Percentiles rank a stretch among this genome's conserved stretches.
These are phyloP conservation scores for Xenoacremonium recifei DNA, from an alignment of 2,329 filamentous ascomycete species.

Conservation along the genomic window DNA sequence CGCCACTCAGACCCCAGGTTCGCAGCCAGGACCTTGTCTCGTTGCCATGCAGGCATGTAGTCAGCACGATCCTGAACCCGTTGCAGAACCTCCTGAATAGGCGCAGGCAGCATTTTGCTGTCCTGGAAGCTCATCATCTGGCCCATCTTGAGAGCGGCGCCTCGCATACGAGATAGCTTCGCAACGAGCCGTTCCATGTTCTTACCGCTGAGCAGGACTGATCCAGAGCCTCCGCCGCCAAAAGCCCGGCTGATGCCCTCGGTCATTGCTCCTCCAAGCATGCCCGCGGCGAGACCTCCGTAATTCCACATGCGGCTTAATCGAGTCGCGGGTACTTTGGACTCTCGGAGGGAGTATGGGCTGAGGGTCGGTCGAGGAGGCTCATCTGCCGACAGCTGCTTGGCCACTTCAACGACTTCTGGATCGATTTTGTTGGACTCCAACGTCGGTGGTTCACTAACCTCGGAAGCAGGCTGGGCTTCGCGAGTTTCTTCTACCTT, in stretches of 20 bases:
- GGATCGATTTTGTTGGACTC: conserved; percentile 13
- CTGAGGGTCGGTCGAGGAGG: conserved; percentile 20
- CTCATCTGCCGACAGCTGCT: conserved; percentile 21
- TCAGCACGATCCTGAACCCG: conserved; percentile 95
- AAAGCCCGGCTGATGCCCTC: conserved; percentile 81
- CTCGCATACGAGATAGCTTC: conserved; percentile 93
- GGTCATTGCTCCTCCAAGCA: conserved; percentile 88
- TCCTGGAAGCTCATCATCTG: conserved; percentile 99
- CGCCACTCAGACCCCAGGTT: conserved; percentile 87
- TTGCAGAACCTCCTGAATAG: conserved; percentile 86
- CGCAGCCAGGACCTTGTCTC: conserved; percentile 74
- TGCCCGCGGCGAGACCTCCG: conserved; percentile 85
- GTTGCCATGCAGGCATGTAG: conserved; percentile 95
- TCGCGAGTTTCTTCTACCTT: background rate
- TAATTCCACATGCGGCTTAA: conserved; percentile 93
- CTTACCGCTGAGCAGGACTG: conserved; percentile 79
- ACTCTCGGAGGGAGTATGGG: conserved; percentile 82
- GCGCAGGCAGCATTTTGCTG: conserved; percentile 84
- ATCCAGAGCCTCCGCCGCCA: conserved; percentile 66
- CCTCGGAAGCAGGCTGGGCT: conserved; percentile 3
- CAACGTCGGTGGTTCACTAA: background rate
- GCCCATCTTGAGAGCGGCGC: conserved; percentile 92
- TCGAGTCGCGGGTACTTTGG: conserved; percentile 83
- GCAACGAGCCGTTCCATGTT: conserved; percentile 94
- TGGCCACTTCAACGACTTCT: conserved; percentile 21